Evolutionary conservation across 164 flowering plant species (phyloP).

Genomic region (Piper longum): DNA sequence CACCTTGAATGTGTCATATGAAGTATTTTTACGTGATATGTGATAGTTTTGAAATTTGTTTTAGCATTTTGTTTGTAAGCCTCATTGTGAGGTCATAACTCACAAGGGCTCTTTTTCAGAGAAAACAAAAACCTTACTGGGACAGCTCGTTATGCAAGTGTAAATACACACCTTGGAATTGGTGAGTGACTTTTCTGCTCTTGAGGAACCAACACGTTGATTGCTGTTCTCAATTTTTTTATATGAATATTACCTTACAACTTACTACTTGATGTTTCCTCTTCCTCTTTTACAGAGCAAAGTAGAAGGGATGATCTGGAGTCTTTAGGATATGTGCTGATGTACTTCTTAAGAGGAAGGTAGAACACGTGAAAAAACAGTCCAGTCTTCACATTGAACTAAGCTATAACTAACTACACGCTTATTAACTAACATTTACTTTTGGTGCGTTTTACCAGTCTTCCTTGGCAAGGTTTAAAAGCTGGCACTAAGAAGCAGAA

Average conservation of each 20-base stretch:
- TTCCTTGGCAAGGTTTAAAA: constrained; percentile 79
- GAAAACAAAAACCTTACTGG: constrained; percentile 78
- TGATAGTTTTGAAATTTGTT: no score
- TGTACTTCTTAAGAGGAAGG: constrained; percentile 83
- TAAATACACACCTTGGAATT: constrained; percentile 71
- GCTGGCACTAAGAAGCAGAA: constrained; percentile 64
- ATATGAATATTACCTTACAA: constrained; percentile 10
- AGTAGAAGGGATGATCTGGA: constrained; percentile 83
- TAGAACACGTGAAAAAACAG: constrained; percentile 4
- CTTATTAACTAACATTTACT: not conserved
- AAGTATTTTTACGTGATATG: no score
- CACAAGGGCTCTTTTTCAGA: constrained; percentile 16
- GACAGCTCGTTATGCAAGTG: constrained; percentile 80
- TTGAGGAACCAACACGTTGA: not conserved
- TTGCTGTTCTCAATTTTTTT: not conserved
- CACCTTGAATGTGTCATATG: not conserved
- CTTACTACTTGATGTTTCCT: not conserved
- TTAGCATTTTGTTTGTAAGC: not conserved
- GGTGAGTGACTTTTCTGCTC: constrained; percentile 27
- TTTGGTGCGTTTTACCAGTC: constrained; percentile 17
- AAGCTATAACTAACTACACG: not conserved
- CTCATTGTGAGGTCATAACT: no score
- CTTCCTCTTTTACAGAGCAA: constrained; percentile 36
- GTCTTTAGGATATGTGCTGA: constrained; percentile 76
- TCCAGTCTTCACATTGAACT: no score